Evolutionary conservation across 805 yeast species (phyloP).

Genomic region (Novakomyces olei): DNA sequence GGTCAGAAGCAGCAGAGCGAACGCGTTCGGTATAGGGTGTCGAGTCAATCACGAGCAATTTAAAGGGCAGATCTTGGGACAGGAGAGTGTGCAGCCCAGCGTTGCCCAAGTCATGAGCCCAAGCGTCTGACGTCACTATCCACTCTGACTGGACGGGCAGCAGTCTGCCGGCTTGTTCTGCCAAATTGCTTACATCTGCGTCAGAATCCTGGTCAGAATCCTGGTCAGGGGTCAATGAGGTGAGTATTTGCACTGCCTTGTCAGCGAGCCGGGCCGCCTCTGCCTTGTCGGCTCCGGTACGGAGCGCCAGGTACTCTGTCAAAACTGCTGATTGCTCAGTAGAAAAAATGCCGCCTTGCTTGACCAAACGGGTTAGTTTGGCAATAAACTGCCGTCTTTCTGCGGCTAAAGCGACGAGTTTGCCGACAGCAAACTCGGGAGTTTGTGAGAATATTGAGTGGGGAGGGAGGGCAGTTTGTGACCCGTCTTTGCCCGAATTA

Average conservation of each 20-base stretch:
- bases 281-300: too few species aligned
- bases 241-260: slow-evolving; percentile 6
- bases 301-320: slow-evolving; percentile 53
- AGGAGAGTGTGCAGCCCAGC: slow-evolving; percentile 78
- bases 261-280: too few species aligned
- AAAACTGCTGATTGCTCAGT: slow-evolving; percentile 31
- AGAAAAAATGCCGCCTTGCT: slow-evolving; percentile 19
- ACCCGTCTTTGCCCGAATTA: slow-evolving; percentile 22
- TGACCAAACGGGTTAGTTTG: slow-evolving; percentile 23
- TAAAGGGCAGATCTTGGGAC: slow-evolving; percentile 51
- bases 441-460: slow-evolving; percentile 18
- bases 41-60: slow-evolving; percentile 69
- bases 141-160: slow-evolving; percentile 37
- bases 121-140: slow-evolving; percentile 84
- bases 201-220: slow-evolving; percentile 18
- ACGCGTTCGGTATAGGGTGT: slow-evolving; percentile 36
- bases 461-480: slow-evolving; percentile 22
- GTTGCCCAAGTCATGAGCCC: slow-evolving; percentile 84
- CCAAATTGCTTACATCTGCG: slow-evolving; percentile 23
- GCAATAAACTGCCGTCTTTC: slow-evolving; percentile 25
- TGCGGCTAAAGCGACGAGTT: slow-evolving; percentile 36
- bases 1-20: slow-evolving; percentile 14
- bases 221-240: slow-evolving; percentile 17
- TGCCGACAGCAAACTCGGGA: slow-evolving; percentile 81
- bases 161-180: slow-evolving; percentile 22